These are phyloP conservation scores for Urochloa ruziziensis DNA, from an alignment of 176 grass and related monocot genomes.

Conservation along the genomic window DNA sequence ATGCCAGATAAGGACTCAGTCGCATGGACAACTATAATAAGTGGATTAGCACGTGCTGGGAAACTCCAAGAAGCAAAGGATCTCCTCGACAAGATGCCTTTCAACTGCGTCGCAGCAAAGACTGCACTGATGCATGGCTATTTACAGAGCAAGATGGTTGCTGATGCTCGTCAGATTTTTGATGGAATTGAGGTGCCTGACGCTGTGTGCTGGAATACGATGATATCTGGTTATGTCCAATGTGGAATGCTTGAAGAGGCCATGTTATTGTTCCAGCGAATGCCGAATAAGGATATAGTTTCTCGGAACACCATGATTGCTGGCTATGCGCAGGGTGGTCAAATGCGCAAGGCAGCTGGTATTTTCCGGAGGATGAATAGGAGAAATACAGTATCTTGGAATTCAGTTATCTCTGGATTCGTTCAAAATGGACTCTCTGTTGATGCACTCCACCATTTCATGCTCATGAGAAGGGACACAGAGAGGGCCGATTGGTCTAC, in stretches of 20 bases:
- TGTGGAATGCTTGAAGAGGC: constrained; percentile 56
- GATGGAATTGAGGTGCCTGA: constrained; percentile 42
- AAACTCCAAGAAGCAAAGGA: constrained; percentile 56
- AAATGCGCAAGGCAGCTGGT: constrained; percentile 41
- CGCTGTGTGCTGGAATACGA: constrained; percentile 62
- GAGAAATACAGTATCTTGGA: constrained; percentile 54
- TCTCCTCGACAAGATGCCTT: constrained; percentile 50
- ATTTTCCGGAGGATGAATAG: constrained; percentile 47
- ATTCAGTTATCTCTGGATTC: constrained; percentile 63
- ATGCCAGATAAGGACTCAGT: constrained; percentile 51
- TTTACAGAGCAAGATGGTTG: constrained; percentile 36
- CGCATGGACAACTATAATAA: constrained; percentile 61
- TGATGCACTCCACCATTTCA: constrained; percentile 45
- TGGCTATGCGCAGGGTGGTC: constrained; percentile 51
- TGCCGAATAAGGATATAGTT: constrained; percentile 57
- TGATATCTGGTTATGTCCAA: constrained; percentile 56
- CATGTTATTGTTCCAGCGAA: constrained; percentile 40
- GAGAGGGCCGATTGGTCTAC: constrained; percentile 52
- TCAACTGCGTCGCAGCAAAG: constrained; percentile 45
- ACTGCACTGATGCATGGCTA: constrained; percentile 66
- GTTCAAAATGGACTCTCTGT: constrained; percentile 45
- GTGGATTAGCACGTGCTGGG: constrained; percentile 35
- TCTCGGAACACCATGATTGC: constrained; percentile 71
- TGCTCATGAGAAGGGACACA: constrained; percentile 41
- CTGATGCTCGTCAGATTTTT: constrained; percentile 48